Percentiles rank a stretch among this genome's conserved stretches.
Evolutionary conservation across 139 green algal species (phyloP).

Genomic region (Pleodorina starrii): DNA sequence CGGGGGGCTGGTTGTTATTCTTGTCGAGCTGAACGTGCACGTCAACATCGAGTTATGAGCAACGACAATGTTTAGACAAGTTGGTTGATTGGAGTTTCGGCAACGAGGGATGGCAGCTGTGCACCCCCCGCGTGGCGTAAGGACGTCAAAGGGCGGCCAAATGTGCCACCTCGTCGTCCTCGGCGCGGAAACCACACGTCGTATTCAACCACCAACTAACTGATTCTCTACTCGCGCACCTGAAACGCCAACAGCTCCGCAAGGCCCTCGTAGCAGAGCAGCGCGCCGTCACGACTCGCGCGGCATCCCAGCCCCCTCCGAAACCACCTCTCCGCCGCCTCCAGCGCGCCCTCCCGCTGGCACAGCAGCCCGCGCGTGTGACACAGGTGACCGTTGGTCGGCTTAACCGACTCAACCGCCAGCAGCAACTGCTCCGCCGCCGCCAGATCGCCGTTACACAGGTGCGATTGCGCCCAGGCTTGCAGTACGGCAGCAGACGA

Average conservation of each 20-base stretch:
- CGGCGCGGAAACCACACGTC: no score
- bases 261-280: constrained; percentile 76
- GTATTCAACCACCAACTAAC: no score
- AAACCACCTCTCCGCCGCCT: constrained; percentile 60
- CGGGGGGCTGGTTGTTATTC: no score
- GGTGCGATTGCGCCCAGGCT: constrained; percentile 30
- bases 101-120: no score
- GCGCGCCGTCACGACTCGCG: constrained; percentile 31
- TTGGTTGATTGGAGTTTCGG: no score
- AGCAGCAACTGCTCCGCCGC: constrained; percentile 57
- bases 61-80: no score
- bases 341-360: constrained; percentile 66
- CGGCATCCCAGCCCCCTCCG: constrained; percentile 44
- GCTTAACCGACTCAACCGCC: constrained; percentile 56
- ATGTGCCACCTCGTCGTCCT: no score
- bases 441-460: constrained; percentile 41
- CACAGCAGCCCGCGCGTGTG: constrained; percentile 69
- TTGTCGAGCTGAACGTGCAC: no score
- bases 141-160: no score
- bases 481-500: constrained; percentile 30
- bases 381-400: constrained; percentile 68
- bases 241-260: constrained; percentile 74
- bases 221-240: neutral
- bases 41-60: no score
- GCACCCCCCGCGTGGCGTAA: no score